These are phyloP conservation scores for Clonostachys byssicola DNA, from an alignment of 2,329 filamentous ascomycete species.

Conservation along the genomic window DNA sequence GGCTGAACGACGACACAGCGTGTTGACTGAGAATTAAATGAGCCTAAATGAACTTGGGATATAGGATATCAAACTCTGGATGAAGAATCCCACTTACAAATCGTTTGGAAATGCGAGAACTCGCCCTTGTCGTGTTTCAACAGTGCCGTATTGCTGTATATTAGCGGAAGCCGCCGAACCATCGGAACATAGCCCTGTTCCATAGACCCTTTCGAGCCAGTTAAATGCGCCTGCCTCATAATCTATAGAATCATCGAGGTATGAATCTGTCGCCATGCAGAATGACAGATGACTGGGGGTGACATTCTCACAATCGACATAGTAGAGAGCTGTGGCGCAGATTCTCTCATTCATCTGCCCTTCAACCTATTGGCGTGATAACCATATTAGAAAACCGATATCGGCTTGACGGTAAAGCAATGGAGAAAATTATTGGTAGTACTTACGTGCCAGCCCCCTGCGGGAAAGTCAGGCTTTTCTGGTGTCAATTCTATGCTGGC, in stretches of 20 bases:
- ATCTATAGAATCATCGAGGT: not conserved
- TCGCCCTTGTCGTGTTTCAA: slow-evolving; percentile 4
- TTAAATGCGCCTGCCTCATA: slow-evolving; percentile 1
- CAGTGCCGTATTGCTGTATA: slow-evolving; percentile 2
- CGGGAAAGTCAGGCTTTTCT: slow-evolving; percentile 40
- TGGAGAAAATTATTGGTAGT: too few species aligned
- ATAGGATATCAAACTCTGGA: too few species aligned
- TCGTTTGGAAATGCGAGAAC: slow-evolving; percentile 4
- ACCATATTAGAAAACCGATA: too few species aligned
- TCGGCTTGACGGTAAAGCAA: too few species aligned
- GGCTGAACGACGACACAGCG: slow-evolving; percentile 35
- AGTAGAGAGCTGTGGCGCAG: slow-evolving; percentile 8
- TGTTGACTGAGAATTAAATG: slow-evolving; percentile 25
- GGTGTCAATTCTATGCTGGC: slow-evolving; percentile 53
- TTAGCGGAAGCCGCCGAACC: too few species aligned
- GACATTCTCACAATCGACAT: slow-evolving; percentile 18
- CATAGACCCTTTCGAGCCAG: slow-evolving; percentile 3
- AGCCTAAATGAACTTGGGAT: too few species aligned
- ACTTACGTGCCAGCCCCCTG: slow-evolving; percentile 38
- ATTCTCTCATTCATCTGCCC: slow-evolving; percentile 31
- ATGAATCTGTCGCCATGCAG: slow-evolving; percentile 1
- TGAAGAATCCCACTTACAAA: not conserved
- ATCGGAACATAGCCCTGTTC: not conserved
- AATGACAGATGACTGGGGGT: slow-evolving; percentile 20
- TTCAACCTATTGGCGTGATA: slow-evolving; percentile 1